Base-by-base conservation (phyloP, 768 basidiomycete genomes). In the Cubamyces sp. region DNA sequence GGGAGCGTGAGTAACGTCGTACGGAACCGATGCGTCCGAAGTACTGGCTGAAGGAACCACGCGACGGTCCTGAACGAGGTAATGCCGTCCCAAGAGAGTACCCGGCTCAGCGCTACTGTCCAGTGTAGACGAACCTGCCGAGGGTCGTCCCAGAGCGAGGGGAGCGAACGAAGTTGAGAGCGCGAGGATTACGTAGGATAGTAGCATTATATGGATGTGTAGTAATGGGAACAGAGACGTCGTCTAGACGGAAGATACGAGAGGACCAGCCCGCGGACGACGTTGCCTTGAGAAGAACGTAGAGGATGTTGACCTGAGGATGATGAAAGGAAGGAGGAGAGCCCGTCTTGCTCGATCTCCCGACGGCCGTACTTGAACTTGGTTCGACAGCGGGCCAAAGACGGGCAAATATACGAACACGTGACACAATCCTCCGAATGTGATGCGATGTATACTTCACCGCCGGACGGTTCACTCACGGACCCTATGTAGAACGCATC, bases 21-120 rank as follows among this genome's bases (percentile, higher is more conserved):
- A 12, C 3, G 39, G 46, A 2, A 9, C 1, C n/a, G 34, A 14
- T 11, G 21, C 50, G 34, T 41, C 45, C 9, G 49, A 23, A 41
- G 42, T 19, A 3, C 3, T 39, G 16, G 45, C 8, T 15, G 60
- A 26, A 48, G 34, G 26, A 16, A 25, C 18, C 28, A 19, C 23
- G 50, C 48, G 49, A 28, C 46, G 68, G 23, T 61, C 66, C 25
- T 62, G 62, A 28, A 67, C 42, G 11, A 60, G 53, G 54, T 69
- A 71, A 21, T 62, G 70, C 19, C 68, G 64, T 2, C 70, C 70
- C 16, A 69, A 64, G 1, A 71, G 63, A n/a, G 61, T 62, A 6
- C 54, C 59, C 6, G 70, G 70, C 23, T 71, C 66, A 5, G 53
- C 39, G 26, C 25, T 21, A 47, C 48, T 7, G 26, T 23, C 39